Conservation (phyloP, 192 early-diverging fungal genomes). For the Mortierella claussenii region DNA sequence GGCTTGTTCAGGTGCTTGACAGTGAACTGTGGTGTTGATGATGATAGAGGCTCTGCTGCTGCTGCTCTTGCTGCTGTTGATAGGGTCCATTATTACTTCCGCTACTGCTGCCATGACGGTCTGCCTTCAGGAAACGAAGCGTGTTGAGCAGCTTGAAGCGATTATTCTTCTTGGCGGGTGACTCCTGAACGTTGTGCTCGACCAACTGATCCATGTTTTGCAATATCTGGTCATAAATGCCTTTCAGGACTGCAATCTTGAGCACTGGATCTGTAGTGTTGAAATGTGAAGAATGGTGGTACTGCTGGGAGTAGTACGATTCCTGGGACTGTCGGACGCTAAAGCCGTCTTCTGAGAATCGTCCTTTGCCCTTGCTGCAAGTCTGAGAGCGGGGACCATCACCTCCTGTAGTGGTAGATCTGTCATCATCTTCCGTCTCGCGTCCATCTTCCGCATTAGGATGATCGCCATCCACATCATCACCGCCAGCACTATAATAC, state of each 20-base stretch:
- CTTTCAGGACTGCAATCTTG: slow-evolving; percentile 57
- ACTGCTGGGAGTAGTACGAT: background rate
- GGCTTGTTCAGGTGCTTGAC: background rate
- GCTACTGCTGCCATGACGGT: slow-evolving; percentile 10
- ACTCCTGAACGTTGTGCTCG: slow-evolving; percentile 43
- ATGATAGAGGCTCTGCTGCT: slow-evolving; percentile 1
- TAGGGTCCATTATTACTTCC: slow-evolving; percentile 4
- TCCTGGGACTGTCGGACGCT: background rate
- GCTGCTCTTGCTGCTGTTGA: slow-evolving; percentile 9
- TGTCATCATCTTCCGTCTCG: slow-evolving; percentile 13
- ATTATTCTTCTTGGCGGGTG: slow-evolving; percentile 48
- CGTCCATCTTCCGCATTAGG: slow-evolving; percentile 4
- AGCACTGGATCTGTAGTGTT: slow-evolving; percentile 46
- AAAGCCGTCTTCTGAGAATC: background rate
- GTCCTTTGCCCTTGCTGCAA: slow-evolving; percentile 14
- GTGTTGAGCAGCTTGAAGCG: slow-evolving; percentile 45
- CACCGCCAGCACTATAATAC: slow-evolving; percentile 46
- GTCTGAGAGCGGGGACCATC: background rate
- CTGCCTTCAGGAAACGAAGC: slow-evolving; percentile 42
- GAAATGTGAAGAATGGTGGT: slow-evolving; percentile 1
- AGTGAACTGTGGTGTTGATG: slow-evolving; percentile 29
- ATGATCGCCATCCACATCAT: slow-evolving; percentile 47
- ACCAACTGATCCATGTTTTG: slow-evolving; percentile 47
- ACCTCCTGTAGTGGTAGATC: slow-evolving; percentile 13
- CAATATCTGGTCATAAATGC: slow-evolving; percentile 57